phyloP scores from a whole-genome alignment of 495 filamentous ascomycete genomes.

The Eremomyces bilateralis region DNA sequence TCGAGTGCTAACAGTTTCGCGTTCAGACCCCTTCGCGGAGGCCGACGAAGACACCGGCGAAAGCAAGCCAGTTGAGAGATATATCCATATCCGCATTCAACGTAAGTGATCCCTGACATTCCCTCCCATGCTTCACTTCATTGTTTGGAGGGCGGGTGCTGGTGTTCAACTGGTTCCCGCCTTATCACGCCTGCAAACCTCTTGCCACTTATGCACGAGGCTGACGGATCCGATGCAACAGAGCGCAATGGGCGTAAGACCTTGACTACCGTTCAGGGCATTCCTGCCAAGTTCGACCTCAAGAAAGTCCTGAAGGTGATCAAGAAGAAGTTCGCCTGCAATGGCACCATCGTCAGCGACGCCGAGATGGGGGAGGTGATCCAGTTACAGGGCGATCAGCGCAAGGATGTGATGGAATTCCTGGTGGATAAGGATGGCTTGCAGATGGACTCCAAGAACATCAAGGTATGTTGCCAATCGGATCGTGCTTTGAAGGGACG shows the following conservation, averaged over 20 bases:
- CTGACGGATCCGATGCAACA: conserved; percentile 17
- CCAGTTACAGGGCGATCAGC: conserved; percentile 96
- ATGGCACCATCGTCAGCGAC: conserved; percentile 98
- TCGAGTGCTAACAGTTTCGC: not conserved
- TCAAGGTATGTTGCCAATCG: conserved; percentile 43
- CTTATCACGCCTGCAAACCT: conserved; percentile 9
- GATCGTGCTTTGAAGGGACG: not conserved
- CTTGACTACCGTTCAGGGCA: conserved; percentile 95
- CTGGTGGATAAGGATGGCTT: conserved; percentile 87
- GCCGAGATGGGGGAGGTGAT: conserved; percentile 99
- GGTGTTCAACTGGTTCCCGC: too few relatives aligned
- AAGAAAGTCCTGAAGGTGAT: conserved; percentile 99
- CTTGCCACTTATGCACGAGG: conserved; percentile 6
- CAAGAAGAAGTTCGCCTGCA: conserved; percentile 99
- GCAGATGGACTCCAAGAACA: conserved; percentile 82
- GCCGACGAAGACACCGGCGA: conserved; percentile 98
- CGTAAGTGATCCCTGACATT: conserved; percentile 41
- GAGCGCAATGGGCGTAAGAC: conserved; percentile 99
- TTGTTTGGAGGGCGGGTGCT: too few relatives aligned
- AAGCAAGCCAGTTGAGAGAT: conserved; percentile 65
- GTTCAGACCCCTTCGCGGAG: conserved; percentile 98
- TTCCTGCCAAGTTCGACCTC: conserved; percentile 94
- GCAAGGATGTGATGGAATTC: conserved; percentile 95
- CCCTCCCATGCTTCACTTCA: too few relatives aligned
- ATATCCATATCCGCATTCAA: conserved; percentile 99